Evolutionary conservation across 805 yeast species (phyloP).

Genomic region (Brettanomyces bruxellensis): DNA sequence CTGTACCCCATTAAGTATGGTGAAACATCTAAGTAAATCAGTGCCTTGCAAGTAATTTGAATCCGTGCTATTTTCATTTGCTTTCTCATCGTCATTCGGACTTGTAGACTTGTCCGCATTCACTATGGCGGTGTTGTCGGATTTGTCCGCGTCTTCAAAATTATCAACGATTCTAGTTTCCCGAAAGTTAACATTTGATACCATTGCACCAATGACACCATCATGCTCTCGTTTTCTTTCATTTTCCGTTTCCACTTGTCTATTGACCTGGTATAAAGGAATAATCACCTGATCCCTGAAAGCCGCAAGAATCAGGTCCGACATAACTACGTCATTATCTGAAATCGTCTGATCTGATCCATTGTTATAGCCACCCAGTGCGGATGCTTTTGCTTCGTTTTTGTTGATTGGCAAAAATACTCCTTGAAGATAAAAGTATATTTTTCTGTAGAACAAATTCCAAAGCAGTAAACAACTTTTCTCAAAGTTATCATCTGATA

Average conservation of each 20-base stretch:
- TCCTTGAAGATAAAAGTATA: constrained; percentile 51
- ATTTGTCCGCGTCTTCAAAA: too few species aligned
- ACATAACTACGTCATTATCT: neutral
- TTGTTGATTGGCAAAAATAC: constrained; percentile 51
- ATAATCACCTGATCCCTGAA: constrained; percentile 46
- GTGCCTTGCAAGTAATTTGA: constrained; percentile 8
- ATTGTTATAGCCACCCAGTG: neutral
- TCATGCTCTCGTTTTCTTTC: constrained; percentile 8
- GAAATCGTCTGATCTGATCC: constrained; percentile 23
- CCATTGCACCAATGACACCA: neutral
- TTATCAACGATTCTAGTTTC: too few species aligned
- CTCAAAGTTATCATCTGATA: constrained; percentile 15
- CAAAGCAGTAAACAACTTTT: constrained; percentile 39
- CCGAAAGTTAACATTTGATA: neutral
- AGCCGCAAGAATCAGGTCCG: constrained; percentile 30
- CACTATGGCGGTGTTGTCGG: neutral
- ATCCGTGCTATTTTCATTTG: neutral
- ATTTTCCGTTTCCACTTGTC: constrained; percentile 16
- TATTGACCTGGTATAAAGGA: constrained; percentile 39
- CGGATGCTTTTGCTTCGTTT: constrained; percentile 14
- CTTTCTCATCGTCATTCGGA: neutral
- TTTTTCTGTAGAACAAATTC: constrained; percentile 46
- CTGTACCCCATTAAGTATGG: constrained; percentile 43
- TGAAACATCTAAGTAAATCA: constrained; percentile 50
- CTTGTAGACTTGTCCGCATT: neutral